A percentile compares a stretch with the other conserved stretches of the same genome.
Evolutionary conservation across 441 rosid species (phyloP).

Genomic region (Raphanus hybrid): DNA sequence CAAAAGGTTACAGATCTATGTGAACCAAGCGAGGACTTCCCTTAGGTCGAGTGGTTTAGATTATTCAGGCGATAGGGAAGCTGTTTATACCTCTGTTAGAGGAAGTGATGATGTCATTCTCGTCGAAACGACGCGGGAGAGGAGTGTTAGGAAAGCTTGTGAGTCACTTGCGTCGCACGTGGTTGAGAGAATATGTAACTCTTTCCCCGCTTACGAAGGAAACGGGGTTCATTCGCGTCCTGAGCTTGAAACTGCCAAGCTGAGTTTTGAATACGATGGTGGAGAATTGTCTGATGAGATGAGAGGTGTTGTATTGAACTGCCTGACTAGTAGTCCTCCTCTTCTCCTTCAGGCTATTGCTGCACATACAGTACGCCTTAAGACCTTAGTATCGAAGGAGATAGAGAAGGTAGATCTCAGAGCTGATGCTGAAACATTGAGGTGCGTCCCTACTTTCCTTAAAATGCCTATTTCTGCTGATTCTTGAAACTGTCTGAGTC

Average conservation of each 20-base stretch:
- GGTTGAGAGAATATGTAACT: conserved; percentile 65
- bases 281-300: conserved; percentile 80
- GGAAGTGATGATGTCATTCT: conserved; percentile 83
- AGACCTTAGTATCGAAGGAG: conserved; percentile 67
- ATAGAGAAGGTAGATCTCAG: conserved; percentile 81
- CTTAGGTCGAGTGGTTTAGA: conserved; percentile 54
- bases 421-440: conserved; percentile 86
- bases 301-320: conserved; percentile 59
- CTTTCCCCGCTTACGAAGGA: conserved; percentile 95
- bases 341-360: conserved; percentile 79
- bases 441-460: conserved; percentile 45
- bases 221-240: conserved; percentile 73
- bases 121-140: conserved; percentile 76
- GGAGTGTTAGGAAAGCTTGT: conserved; percentile 80
- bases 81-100: conserved; percentile 86
- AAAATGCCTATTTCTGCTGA: background rate
- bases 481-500: background rate
- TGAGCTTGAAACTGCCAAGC: conserved; percentile 71
- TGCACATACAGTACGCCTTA: conserved; percentile 62
- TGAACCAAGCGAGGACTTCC: conserved; percentile 80
- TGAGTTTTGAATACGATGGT: conserved; percentile 64
- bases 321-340: conserved; percentile 71
- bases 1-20: conserved; percentile 63
- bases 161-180: conserved; percentile 72
- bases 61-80: conserved; percentile 65